These are phyloP conservation scores for Boletellus deceptivus DNA, from an alignment of 1,284 basidiomycete species.

Conservation along the genomic window DNA sequence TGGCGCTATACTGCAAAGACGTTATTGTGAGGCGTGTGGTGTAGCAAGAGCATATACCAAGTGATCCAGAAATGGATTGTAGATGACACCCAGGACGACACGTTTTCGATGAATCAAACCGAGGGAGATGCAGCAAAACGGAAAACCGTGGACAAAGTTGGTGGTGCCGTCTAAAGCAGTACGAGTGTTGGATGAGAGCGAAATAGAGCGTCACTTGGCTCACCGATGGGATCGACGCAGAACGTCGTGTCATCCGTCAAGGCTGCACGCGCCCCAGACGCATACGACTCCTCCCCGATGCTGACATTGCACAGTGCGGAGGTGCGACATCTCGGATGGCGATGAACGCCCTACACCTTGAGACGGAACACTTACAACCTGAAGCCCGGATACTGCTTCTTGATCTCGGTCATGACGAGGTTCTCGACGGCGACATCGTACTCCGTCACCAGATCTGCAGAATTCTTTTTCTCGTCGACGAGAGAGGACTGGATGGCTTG, in stretches of 20 bases:
- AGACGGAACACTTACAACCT: slow-evolving; percentile 62
- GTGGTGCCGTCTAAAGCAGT: slow-evolving; percentile 74
- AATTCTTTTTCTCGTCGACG: slow-evolving; percentile 84
- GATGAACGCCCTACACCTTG: neutral
- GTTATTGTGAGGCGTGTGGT: slow-evolving; percentile 1
- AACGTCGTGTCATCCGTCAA: slow-evolving; percentile 88
- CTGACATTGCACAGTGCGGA: slow-evolving; percentile 38
- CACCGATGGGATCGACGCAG: slow-evolving; percentile 84
- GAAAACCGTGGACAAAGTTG: slow-evolving; percentile 94
- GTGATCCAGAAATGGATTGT: slow-evolving; percentile 87
- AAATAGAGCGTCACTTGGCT: neutral
- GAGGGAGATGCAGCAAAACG: slow-evolving; percentile 87
- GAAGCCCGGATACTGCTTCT: slow-evolving; percentile 70
- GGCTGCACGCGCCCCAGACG: slow-evolving; percentile 67
- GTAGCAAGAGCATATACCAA: slow-evolving; percentile 43
- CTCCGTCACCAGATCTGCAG: slow-evolving; percentile 91
- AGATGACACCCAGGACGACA: slow-evolving; percentile 88
- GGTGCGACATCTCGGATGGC: neutral
- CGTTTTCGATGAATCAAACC: slow-evolving; percentile 80
- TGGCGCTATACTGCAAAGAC: slow-evolving; percentile 66
- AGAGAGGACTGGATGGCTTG: slow-evolving; percentile 61
- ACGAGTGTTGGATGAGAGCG: neutral
- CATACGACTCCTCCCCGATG: slow-evolving; percentile 89
- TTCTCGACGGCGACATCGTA: slow-evolving; percentile 92
- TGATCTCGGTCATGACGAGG: slow-evolving; percentile 73